Evolutionary conservation across 306 rosid genomes (phyloP).

Genomic region (Fragaria ananassa): DNA sequence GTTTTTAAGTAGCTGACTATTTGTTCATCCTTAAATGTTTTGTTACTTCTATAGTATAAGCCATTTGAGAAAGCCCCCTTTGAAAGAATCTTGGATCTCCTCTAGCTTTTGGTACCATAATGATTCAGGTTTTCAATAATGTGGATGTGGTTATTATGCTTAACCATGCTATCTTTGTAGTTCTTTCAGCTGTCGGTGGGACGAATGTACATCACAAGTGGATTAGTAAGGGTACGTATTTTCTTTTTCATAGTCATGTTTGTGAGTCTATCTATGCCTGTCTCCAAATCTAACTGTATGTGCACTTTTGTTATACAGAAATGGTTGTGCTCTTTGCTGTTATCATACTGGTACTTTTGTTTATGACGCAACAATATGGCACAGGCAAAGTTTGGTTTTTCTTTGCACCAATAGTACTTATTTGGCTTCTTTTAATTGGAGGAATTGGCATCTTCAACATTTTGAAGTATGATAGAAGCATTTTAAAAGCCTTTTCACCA

Average conservation of each 20-base stretch:
- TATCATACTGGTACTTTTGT: slow-evolving; percentile 64
- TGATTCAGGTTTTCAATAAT: neutral
- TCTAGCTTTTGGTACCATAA: neutral
- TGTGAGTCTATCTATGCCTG: neutral
- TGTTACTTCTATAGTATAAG: neutral
- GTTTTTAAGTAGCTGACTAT: neutral
- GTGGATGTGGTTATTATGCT: neutral
- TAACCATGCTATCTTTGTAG: slow-evolving; percentile 39
- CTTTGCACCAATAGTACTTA: slow-evolving; percentile 89
- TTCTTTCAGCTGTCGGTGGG: slow-evolving; percentile 92
- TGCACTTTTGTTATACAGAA: slow-evolving; percentile 43
- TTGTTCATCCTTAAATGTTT: neutral
- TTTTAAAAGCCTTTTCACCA: slow-evolving; percentile 87
- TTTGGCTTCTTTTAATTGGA: slow-evolving; percentile 91
- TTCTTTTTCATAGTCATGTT: slow-evolving; percentile 6
- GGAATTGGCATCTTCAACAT: slow-evolving; percentile 90
- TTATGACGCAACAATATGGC: slow-evolving; percentile 91
- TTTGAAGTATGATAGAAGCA: slow-evolving; percentile 60
- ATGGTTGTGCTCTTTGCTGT: slow-evolving; percentile 78
- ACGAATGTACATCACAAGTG: slow-evolving; percentile 56
- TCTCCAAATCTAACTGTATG: slow-evolving; percentile 10
- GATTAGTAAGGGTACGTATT: slow-evolving; percentile 48
- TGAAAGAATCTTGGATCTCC: neutral
- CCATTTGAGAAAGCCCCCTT: neutral
- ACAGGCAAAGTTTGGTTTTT: slow-evolving; percentile 91